Percentiles rank a stretch among this genome's conserved stretches.
Conservation (phyloP, 495 filamentous ascomycete species). For the Haplographium delicatum region DNA sequence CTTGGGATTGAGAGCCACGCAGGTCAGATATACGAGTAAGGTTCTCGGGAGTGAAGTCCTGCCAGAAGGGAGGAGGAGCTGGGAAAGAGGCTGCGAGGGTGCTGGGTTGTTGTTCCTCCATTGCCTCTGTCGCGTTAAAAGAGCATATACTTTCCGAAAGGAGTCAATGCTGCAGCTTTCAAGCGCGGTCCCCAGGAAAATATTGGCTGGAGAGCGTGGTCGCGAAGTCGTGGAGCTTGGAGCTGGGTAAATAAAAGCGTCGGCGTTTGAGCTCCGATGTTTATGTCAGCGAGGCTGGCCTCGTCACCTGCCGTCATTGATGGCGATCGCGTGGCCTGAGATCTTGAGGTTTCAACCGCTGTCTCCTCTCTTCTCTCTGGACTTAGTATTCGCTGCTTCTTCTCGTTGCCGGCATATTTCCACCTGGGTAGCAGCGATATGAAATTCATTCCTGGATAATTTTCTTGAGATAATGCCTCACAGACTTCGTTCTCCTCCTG, state of each 20-base stretch:
- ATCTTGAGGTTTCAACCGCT: too few relatives aligned
- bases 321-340: too few relatives aligned
- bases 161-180: too few relatives aligned
- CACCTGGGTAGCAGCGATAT: too few relatives aligned
- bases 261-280: neutral
- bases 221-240: too few relatives aligned
- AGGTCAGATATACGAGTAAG: conserved; percentile 53
- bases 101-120: conserved; percentile 45
- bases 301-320: neutral
- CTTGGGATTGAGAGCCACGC: conserved; percentile 21
- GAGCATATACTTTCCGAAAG: too few relatives aligned
- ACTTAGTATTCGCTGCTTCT: too few relatives aligned
- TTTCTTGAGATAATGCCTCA: conserved; percentile 16
- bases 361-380: neutral
- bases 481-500: conserved; percentile 6
- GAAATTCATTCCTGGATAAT: too few relatives aligned
- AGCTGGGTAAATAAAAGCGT: too few relatives aligned
- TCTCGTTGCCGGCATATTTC: too few relatives aligned
- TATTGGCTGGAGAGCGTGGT: too few relatives aligned
- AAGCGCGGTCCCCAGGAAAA: too few relatives aligned
- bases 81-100: conserved; percentile 63
- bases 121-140: conserved; percentile 28
- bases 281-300: neutral
- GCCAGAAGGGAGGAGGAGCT: conserved; percentile 84
- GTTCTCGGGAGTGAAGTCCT: conserved; percentile 78